A percentile compares a stretch with the other conserved stretches of the same genome.
Conservation (phyloP, 73 alveolate species). For the Blepharisma stoltei region DNA sequence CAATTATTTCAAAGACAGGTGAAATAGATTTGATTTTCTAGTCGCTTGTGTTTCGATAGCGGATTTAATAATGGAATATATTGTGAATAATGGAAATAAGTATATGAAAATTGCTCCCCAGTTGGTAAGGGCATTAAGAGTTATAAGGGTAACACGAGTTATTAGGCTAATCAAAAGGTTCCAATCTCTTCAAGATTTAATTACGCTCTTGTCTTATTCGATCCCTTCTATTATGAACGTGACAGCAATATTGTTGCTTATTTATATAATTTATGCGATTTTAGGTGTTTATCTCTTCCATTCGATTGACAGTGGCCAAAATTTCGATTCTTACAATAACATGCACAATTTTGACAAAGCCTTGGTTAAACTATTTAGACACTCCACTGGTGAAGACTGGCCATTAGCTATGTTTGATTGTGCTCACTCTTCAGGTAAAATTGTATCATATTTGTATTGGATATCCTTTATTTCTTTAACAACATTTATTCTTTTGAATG, state of each 20-base stretch:
- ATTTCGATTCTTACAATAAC: conserved; percentile 61
- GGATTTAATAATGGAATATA: conserved; percentile 72
- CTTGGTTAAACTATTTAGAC: conserved; percentile 63
- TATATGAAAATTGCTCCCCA: conserved; percentile 79
- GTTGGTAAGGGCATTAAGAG: conserved; percentile 89
- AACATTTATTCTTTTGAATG: conserved; percentile 54
- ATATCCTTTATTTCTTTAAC: conserved; percentile 45
- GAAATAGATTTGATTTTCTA: conserved; percentile 94
- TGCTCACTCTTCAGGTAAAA: conserved; percentile 35
- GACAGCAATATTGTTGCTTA: conserved; percentile 70
- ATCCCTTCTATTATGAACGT: conserved; percentile 88
- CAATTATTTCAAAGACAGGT: conserved; percentile 77
- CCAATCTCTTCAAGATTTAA: conserved; percentile 71
- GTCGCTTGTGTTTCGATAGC: conserved; percentile 82
- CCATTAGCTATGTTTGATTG: conserved; percentile 60
- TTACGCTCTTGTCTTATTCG: conserved; percentile 78
- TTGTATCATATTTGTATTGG: conserved; percentile 40
- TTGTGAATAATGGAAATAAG: conserved; percentile 55
- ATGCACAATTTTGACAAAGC: conserved; percentile 72
- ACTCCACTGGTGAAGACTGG: conserved; percentile 92
- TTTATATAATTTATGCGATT: conserved; percentile 78
- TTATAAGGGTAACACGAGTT: conserved; percentile 79
- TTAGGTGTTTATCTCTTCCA: conserved; percentile 88
- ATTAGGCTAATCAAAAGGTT: conserved; percentile 79
- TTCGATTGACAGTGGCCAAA: conserved; percentile 48